Conservation (phyloP, 2,329 filamentous ascomycete genomes). For the Paradendryphiella salina region DNA sequence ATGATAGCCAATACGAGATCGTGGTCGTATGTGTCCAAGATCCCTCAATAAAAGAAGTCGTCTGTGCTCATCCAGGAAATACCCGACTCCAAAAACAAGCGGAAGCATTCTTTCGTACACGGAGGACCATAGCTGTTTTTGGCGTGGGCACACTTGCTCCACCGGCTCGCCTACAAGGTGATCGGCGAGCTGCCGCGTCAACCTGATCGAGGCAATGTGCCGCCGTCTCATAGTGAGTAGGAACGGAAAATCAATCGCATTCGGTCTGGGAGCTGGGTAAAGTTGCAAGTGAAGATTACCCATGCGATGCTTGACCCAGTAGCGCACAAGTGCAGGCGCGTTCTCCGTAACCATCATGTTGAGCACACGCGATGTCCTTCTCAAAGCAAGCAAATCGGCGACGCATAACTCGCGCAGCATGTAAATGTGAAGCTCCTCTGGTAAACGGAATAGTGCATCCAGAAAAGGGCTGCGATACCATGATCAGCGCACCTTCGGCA, state of each 20-base stretch:
- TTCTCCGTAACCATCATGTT: conserved; percentile 40
- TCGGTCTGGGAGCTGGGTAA: conserved; percentile 39
- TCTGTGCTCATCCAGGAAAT: conserved; percentile 45
- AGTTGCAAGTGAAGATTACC: conserved; percentile 41
- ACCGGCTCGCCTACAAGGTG: conserved; percentile 38
- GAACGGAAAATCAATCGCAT: conserved; percentile 40
- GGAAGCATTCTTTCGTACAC: conserved; percentile 46
- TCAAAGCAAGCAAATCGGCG: conserved; percentile 40
- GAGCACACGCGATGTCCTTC: conserved; percentile 37
- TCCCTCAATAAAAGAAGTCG: conserved; percentile 38
- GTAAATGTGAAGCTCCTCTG: conserved; percentile 42
- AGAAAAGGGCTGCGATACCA: conserved; percentile 34
- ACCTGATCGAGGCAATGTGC: conserved; percentile 42
- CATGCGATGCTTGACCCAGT: conserved; percentile 41
- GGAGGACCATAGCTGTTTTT: conserved; percentile 41
- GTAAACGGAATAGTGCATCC: conserved; percentile 38
- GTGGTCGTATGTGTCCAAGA: conserved; percentile 39
- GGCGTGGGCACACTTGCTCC: conserved; percentile 31
- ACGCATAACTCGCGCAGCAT: conserved; percentile 42
- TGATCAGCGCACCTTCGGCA: conserved; percentile 1
- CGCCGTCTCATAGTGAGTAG: conserved; percentile 42
- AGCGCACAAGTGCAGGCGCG: conserved; percentile 42
- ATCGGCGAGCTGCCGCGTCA: conserved; percentile 42
- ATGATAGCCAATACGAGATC: conserved; percentile 42
- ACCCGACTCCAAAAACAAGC: conserved; percentile 44